Percentiles rank a stretch among this genome's conserved stretches.
phyloP scores from a whole-genome alignment of 257 asterid species.

The Henckelia pumila region DNA sequence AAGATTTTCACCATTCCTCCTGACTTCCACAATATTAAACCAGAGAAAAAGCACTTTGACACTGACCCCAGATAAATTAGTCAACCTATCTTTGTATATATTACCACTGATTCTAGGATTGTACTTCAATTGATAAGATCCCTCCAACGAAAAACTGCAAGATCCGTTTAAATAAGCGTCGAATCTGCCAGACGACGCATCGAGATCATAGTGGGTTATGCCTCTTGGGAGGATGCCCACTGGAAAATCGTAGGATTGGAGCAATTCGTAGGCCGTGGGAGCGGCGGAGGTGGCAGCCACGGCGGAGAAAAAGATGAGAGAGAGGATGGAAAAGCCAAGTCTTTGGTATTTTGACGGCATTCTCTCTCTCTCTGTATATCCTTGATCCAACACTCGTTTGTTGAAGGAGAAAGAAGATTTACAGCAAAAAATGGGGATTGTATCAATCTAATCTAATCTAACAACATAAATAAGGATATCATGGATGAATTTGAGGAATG shows the following conservation, averaged over 20 bases:
- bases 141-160: constrained; percentile 75
- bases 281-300: constrained; percentile 29
- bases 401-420: no score
- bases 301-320: constrained; percentile 34
- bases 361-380: constrained; percentile 15
- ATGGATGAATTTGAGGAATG: background rate
- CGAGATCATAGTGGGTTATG: constrained; percentile 61
- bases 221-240: constrained; percentile 74
- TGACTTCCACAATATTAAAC: constrained; percentile 73
- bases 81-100: constrained; percentile 46
- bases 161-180: constrained; percentile 52
- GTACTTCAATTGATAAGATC: constrained; percentile 65
- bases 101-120: constrained; percentile 58
- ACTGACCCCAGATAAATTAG: constrained; percentile 54
- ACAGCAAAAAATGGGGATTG: no score
- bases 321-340: constrained; percentile 22
- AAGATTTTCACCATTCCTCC: constrained; percentile 46
- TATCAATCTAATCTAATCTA: no score
- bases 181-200: constrained; percentile 53
- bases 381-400: no score
- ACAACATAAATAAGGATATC: background rate
- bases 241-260: constrained; percentile 57
- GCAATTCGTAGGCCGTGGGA: constrained; percentile 57
- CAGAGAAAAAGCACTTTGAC: constrained; percentile 68
- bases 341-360: constrained; percentile 22